Evolutionary conservation across 352 stramenopile genomes (phyloP).

Genomic region (Peronosclerospora sorghi): DNA sequence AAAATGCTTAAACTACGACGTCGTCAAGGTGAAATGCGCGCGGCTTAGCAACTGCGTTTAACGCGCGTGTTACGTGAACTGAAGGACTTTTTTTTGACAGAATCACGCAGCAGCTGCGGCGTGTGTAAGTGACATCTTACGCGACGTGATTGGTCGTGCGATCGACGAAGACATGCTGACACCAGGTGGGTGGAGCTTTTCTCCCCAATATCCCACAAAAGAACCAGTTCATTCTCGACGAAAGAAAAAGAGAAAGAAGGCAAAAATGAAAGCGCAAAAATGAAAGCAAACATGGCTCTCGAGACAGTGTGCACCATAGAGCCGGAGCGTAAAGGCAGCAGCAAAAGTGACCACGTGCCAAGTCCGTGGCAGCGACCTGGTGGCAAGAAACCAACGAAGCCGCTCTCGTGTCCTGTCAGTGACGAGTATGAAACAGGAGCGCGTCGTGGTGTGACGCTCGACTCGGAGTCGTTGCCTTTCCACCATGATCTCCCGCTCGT

Average conservation of each 20-base stretch:
- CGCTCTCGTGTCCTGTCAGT: not conserved
- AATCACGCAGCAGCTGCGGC: slow-evolving; percentile 15
- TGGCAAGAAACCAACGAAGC: slow-evolving; percentile 5
- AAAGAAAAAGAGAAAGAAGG: slow-evolving; percentile 24
- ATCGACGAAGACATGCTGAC: slow-evolving; percentile 9
- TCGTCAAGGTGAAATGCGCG: slow-evolving; percentile 23
- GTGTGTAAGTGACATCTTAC: slow-evolving; percentile 25
- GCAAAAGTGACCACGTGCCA: not conserved
- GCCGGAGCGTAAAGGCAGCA: not conserved
- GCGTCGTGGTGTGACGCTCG: slow-evolving; percentile 15
- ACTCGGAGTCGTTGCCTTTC: slow-evolving; percentile 17
- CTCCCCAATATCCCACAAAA: not conserved
- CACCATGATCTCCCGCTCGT: slow-evolving; percentile 12
- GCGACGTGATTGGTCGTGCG: slow-evolving; percentile 29
- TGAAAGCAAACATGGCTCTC: slow-evolving; percentile 5
- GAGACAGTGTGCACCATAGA: no score
- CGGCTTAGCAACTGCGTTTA: slow-evolving; percentile 29
- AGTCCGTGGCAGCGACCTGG: slow-evolving; percentile 2
- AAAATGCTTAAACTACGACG: slow-evolving; percentile 57
- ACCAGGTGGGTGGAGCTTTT: slow-evolving; percentile 11
- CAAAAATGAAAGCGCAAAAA: no score
- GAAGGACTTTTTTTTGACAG: slow-evolving; percentile 5
- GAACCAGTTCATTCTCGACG: slow-evolving; percentile 6
- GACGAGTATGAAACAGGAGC: slow-evolving; percentile 11
- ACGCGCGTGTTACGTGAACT: slow-evolving; percentile 36